These are phyloP conservation scores for Pistacia atlantica DNA, from an alignment of 345 rosid genomes.

Conservation along the genomic window DNA sequence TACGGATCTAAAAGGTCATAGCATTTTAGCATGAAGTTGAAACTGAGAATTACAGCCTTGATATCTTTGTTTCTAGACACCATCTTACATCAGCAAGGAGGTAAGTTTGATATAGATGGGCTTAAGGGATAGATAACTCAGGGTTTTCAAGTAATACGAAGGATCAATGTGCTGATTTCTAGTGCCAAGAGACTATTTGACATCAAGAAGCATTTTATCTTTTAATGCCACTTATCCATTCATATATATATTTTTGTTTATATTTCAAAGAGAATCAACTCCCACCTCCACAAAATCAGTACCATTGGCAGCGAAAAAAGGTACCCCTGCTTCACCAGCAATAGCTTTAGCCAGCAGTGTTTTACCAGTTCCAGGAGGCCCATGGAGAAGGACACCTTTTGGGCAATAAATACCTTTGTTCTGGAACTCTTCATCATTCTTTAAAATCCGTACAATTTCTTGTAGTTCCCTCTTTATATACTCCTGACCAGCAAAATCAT, in stretches of 20 bases:
- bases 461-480: constrained; percentile 89
- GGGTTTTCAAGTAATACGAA: neutral
- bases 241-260: no score
- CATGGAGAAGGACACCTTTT: constrained; percentile 95
- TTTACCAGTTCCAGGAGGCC: constrained; percentile 99
- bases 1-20: neutral
- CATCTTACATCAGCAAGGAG: neutral
- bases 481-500: constrained; percentile 98
- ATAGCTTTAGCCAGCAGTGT: constrained; percentile 96
- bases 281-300: constrained; percentile 96
- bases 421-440: constrained; percentile 91
- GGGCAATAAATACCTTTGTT: constrained; percentile 95
- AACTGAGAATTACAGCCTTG: neutral
- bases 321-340: constrained; percentile 99
- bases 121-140: neutral
- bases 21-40: neutral
- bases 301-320: constrained; percentile 95
- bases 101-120: neutral
- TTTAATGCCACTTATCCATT: neutral
- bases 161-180: neutral
- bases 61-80: neutral
- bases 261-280: constrained; percentile 8
- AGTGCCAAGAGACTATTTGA: neutral
- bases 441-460: constrained; percentile 86
- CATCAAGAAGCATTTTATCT: neutral